Conservation (phyloP, 345 rosid species). For the Gossypium bickii region DNA sequence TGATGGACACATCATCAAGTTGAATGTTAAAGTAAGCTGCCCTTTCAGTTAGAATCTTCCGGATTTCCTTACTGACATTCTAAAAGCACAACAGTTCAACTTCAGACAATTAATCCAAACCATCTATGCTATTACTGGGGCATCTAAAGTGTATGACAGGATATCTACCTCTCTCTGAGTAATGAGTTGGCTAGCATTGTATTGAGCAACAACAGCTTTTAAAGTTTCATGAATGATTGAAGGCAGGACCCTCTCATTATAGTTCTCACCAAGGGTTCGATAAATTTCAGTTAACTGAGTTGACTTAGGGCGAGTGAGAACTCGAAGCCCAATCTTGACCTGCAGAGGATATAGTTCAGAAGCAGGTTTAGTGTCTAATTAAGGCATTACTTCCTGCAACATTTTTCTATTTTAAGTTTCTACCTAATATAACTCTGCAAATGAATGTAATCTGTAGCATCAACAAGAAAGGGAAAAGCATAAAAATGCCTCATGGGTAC, state of each 20-base stretch:
- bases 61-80: constrained; percentile 81
- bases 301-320: constrained; percentile 81
- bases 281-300: constrained; percentile 70
- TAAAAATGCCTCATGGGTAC: background rate
- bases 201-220: constrained; percentile 93
- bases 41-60: constrained; percentile 81
- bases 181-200: constrained; percentile 93
- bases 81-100: constrained; percentile 19
- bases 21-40: constrained; percentile 70
- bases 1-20: constrained; percentile 88
- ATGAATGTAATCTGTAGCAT: background rate
- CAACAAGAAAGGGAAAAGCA: background rate
- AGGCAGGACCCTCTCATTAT: constrained; percentile 81
- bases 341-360: constrained; percentile 20
- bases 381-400: background rate
- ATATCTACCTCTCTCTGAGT: constrained; percentile 81
- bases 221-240: constrained; percentile 90
- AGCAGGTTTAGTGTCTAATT: background rate
- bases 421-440: background rate
- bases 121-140: background rate
- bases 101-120: background rate
- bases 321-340: constrained; percentile 95
- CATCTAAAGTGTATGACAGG: background rate
- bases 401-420: background rate
- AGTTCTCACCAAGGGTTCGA: constrained; percentile 78